phyloP scores from a whole-genome alignment of 2,329 filamentous ascomycete genomes.

The Penicillium vulpinum region DNA sequence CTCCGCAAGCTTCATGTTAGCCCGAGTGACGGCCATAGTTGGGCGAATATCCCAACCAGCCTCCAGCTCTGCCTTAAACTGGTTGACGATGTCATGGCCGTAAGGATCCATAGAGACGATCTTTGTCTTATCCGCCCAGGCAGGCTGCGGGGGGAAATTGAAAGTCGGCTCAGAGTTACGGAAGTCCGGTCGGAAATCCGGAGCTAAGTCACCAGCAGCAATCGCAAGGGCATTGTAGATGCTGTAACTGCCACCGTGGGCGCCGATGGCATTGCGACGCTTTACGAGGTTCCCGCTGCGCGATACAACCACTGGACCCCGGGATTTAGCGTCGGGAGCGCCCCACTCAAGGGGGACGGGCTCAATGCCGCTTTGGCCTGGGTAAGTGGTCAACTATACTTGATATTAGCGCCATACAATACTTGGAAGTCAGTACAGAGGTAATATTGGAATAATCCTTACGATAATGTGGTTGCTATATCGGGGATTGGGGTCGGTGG shows the following conservation, averaged over 20 bases:
- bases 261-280: slow-evolving; percentile 58
- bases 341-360: slow-evolving; percentile 90
- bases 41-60: slow-evolving; percentile 74
- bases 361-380: slow-evolving; percentile 89
- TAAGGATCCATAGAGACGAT: slow-evolving; percentile 97
- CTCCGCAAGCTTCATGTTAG: slow-evolving; percentile 96
- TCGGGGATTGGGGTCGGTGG: slow-evolving; percentile 23
- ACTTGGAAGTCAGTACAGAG: neutral
- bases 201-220: slow-evolving; percentile 82
- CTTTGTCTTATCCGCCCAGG: slow-evolving; percentile 88
- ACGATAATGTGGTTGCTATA: slow-evolving; percentile 41
- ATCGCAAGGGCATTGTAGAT: slow-evolving; percentile 94
- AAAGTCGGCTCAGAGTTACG: slow-evolving; percentile 91
- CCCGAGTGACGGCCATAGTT: slow-evolving; percentile 87
- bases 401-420: slow-evolving; percentile 14
- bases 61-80: slow-evolving; percentile 73
- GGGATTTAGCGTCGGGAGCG: slow-evolving; percentile 67
- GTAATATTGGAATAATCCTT: slow-evolving; percentile 10
- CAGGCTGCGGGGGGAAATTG: slow-evolving; percentile 80
- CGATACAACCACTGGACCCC: slow-evolving; percentile 85
- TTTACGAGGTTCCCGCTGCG: slow-evolving; percentile 34
- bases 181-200: slow-evolving; percentile 75
- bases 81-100: slow-evolving; percentile 81
- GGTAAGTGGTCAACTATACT: slow-evolving; percentile 71
- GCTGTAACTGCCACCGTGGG: slow-evolving; percentile 87